phyloP scores from a whole-genome alignment of 306 rosid species.

The apple (Malus domestica) region DNA sequence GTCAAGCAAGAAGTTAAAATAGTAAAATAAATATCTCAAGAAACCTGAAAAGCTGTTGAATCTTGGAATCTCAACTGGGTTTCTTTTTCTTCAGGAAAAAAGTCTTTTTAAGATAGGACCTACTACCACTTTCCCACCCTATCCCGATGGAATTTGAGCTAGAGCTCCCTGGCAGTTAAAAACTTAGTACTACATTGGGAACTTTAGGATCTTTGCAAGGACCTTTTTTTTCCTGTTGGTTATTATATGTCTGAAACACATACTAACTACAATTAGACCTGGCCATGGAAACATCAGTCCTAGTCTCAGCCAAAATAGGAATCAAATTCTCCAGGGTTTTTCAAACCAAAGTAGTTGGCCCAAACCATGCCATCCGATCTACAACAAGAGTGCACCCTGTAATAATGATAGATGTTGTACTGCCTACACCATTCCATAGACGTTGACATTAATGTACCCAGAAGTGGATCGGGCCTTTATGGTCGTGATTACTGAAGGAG shows the following conservation, averaged over 20 bases:
- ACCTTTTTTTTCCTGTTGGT: neutral
- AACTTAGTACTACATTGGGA: neutral
- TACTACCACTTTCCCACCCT: neutral
- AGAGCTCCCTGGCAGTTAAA: neutral
- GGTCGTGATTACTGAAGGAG: neutral
- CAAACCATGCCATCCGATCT: neutral
- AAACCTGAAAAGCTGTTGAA: neutral
- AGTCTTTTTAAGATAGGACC: neutral
- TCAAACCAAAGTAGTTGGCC: neutral
- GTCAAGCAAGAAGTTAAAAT: neutral
- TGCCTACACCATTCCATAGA: neutral
- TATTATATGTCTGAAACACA: neutral
- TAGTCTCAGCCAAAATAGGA: neutral
- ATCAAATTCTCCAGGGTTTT: neutral
- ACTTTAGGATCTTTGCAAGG: neutral
- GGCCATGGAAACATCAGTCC: neutral
- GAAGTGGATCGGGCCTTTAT: neutral
- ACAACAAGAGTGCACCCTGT: neutral
- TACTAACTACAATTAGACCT: neutral
- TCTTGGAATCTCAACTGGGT: neutral
- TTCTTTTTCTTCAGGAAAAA: neutral
- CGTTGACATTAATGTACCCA: neutral
- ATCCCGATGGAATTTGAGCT: neutral
- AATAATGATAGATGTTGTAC: neutral
- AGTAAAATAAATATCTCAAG: neutral